Base-by-base conservation (phyloP, 371 early-diverging fungal species). In the Chytridium lagenaria region DNA sequence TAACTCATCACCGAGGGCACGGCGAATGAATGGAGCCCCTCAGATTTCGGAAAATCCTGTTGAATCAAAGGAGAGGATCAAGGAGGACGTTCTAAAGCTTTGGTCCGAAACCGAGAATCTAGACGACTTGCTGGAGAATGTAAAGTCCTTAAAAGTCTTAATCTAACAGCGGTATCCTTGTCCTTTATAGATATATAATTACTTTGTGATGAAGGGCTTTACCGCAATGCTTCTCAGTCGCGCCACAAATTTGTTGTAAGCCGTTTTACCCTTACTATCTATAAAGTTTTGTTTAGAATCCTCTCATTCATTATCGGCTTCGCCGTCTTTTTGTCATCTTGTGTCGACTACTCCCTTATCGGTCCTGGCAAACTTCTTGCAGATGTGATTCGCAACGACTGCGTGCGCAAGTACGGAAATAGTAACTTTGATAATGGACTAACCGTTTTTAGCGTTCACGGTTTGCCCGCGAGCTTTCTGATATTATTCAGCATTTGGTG, bases 241-340 rank as follows among this genome's bases (percentile, higher is more conserved):
- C 50, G 55, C 91, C 0, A 77, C 92, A 33, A 93, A 93, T 72
- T 76, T 95, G 63, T 68, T 92, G 92, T 90, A 84, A 83, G 89
- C 84, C 28, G 26, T 36, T 52, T 67, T 39, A 23, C 28, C 61
- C 15, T n/a, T 51, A 52, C 57, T 36, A 40, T 49, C 50, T 52
- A 70, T 26, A 68, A 65, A 55, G 2, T 38, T 2, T 37, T 64
- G 31, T 34, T 34, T 40, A 93, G 93, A 28, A 91, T 90, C 22
- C 81, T 94, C 44, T 93, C 90, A 1, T 96, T 98, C 85, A 91
- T 96, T 26, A 90, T 96, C 59, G 77, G 78, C 40, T 94, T 97
- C 79, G 87, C 95, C 16, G 92, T 92, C 0, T 98, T 98, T 81
- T 80, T 96, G 28, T 78, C 92, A 59, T 90, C 91, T 2, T 98